Base-by-base conservation (phyloP, 805 yeast species). In the Teunomyces aglyptinius region DNA sequence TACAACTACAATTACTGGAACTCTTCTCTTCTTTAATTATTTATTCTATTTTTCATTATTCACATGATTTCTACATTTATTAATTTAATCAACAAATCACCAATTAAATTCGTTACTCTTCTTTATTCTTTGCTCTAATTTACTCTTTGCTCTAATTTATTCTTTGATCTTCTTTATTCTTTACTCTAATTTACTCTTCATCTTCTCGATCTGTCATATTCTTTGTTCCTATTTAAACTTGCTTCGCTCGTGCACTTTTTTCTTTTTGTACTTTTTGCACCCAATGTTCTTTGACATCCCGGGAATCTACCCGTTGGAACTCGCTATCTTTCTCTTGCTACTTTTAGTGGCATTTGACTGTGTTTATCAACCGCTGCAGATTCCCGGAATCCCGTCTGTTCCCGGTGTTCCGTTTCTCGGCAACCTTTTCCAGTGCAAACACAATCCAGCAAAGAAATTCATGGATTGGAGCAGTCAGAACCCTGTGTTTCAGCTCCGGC, bases 401-500 rank as follows among this genome's bases (percentile, higher is more conserved):
- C 76, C 77, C 0, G 71, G 78, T 0, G 65, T 57, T 19, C 86
- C 87, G 0, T 52, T 81, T 6, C 64, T 80, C 1, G 86, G 87
- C 0, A 76, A 73, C 52, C 51, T 77, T 3, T 63, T 71, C 41
- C 78, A 74, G 43, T 67, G 78, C 1, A 54, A 67, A 27, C 32
- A 60, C 20, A 74, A 79, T 41, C 87, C 89, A 0, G 76, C 87
- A 8, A 43, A 69, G 13, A 63, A 63, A 6, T 83, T 77, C 55
- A 49, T 62, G 43, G 49, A 62, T 12, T 78, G 88, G 81, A 44
- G 75, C 0, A 40, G 59, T 11, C 72, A 75, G 50, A 73, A 78
- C 0, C 61, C 69, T 5, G 76, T 85, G 1, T 85, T 76, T 57
- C 92, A 86, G 54, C 70, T 85, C 38, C 63, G 85, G 40, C 61